These are phyloP conservation scores for Malus fusca DNA, from an alignment of 306 rosid genomes.

Conservation along the genomic window DNA sequence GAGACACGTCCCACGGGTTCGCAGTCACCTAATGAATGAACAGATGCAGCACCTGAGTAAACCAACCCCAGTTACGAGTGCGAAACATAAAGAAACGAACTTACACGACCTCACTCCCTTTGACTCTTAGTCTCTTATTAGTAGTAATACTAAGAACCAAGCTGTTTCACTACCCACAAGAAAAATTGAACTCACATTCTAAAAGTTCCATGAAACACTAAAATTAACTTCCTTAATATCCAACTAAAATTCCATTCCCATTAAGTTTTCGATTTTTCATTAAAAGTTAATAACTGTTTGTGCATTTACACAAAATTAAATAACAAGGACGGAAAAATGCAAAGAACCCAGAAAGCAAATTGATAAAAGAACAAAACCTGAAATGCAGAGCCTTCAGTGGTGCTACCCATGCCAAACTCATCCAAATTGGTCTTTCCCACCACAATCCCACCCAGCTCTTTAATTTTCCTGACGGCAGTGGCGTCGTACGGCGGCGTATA, in stretches of 20 bases:
- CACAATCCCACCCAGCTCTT: slow-evolving; percentile 70
- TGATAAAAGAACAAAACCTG: slow-evolving; percentile 41
- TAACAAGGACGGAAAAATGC: not conserved
- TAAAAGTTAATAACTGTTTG: not conserved
- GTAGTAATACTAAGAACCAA: not conserved
- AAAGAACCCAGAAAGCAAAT: not conserved
- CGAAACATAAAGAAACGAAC: not conserved
- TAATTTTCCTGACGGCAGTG: slow-evolving; percentile 66
- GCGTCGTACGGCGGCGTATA: slow-evolving; percentile 88
- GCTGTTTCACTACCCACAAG: not conserved
- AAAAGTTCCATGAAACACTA: not conserved
- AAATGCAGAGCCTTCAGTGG: slow-evolving; percentile 91
- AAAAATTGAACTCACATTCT: not conserved
- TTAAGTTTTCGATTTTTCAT: not conserved
- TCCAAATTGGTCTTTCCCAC: slow-evolving; percentile 93
- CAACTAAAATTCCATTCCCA: not conserved
- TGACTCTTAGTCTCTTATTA: not conserved
- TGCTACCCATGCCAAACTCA: slow-evolving; percentile 97
- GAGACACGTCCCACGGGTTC: slow-evolving; percentile 88
- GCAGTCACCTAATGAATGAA: slow-evolving; percentile 93
- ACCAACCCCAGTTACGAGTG: slow-evolving; percentile 62
- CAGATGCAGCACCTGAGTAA: slow-evolving; percentile 83
- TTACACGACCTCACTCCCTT: not conserved
- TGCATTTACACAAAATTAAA: not conserved
- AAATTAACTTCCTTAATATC: not conserved